Base-by-base conservation (phyloP, 73 alveolate species). In the Paramecium sonneborni region DNA sequence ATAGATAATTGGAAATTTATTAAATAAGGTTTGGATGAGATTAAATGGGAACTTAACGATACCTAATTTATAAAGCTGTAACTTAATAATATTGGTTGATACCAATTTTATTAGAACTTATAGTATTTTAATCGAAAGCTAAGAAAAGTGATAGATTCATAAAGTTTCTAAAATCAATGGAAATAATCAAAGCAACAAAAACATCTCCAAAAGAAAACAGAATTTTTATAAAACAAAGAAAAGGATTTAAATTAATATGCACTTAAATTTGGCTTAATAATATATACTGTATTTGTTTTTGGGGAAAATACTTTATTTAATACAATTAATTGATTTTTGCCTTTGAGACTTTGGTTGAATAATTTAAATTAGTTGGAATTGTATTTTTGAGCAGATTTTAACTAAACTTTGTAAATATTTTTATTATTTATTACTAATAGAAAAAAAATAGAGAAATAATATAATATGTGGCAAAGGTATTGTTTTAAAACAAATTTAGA, bases 321-420 rank as follows among this genome's bases (percentile, higher is more conserved):
- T 21, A 85, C 92, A 20, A 37, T 85, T 23, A 85, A 85, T 28
- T 37, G 43, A 57, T 57, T 85, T 11, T 44, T 56, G 35, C 3
- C 57, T 15, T 85, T 85, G 20, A 85, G 92, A 57, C 23, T 85
- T 30, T 28, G 74, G 32, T 69, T 85, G 38, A 85, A 85, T 23
- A 85, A 55, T 46, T 56, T 55, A 85, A 85, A 57, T n/a, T 85
- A 34, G 85, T 35, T 21, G 92, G 92, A 11, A 72, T 52, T 4
- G 38, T 85, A 10, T 85, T 85, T 46, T 85, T 85, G 92, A 56
- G 85, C n/a, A 85, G 92, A 85, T 85, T 85, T 24, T 67, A 39
- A 0, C 6, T 41, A 26, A 24, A 56, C 15, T 85, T 85, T 85
- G 92, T 68, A 68, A 68, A 7, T 68, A 18, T 68, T 20, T 24